These are phyloP conservation scores for Platanthera guangdongensis DNA, from an alignment of 106 monocot genomes.

Conservation along the genomic window DNA sequence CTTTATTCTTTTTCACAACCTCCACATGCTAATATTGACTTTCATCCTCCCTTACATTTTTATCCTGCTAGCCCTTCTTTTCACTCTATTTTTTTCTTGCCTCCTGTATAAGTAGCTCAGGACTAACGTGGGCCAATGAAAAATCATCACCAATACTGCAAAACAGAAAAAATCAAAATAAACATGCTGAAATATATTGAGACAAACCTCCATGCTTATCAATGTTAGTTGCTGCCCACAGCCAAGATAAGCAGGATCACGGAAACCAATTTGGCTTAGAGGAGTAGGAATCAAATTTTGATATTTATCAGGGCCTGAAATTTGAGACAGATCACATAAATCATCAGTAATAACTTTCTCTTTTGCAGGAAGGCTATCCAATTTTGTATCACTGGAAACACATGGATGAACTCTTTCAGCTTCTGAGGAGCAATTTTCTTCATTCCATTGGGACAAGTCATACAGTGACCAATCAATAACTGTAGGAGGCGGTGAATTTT, in stretches of 20 bases:
- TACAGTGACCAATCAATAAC: constrained; percentile 3
- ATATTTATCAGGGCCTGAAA: constrained; percentile 48
- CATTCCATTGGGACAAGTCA: constrained; percentile 10
- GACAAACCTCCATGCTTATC: constrained; percentile 75
- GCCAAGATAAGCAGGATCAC: constrained; percentile 73
- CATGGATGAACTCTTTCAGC: constrained; percentile 3
- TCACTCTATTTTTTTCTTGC: not conserved
- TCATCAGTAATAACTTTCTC: constrained; percentile 5
- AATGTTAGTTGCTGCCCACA: constrained; percentile 75
- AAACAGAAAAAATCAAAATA: not conserved
- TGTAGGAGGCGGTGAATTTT: constrained; percentile 3
- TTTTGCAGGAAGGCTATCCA: constrained; percentile 3
- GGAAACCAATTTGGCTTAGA: constrained; percentile 90
- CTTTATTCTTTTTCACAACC: not conserved
- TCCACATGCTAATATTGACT: too few species aligned
- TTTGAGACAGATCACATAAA: constrained; percentile 66
- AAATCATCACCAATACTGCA: not conserved
- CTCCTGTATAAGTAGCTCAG: not conserved
- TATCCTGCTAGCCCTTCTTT: not conserved
- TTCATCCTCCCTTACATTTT: not conserved
- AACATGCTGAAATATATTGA: not conserved
- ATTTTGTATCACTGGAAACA: constrained; percentile 5
- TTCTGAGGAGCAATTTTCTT: constrained; percentile 7
- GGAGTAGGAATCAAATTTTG: constrained; percentile 68
- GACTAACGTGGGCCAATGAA: not conserved